phyloP scores from a whole-genome alignment of 1,284 basidiomycete species.

The Sporisorium exsertum region DNA sequence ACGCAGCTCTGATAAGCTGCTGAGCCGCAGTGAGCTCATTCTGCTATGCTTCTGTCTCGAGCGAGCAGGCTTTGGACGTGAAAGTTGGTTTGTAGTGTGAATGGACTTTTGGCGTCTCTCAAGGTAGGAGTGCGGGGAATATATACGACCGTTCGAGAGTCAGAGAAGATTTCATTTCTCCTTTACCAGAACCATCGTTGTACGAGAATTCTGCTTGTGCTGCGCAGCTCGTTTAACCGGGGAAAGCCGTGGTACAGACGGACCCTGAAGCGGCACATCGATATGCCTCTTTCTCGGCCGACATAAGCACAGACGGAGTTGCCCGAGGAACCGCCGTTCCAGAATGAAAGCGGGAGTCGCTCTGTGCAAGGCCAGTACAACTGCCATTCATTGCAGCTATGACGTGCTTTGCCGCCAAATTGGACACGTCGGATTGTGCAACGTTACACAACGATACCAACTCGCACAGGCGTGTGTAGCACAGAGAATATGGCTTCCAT shows the following conservation, averaged over 20 bases:
- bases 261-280: neutral
- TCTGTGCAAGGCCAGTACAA: too few species aligned
- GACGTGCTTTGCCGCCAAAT: too few species aligned
- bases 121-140: neutral
- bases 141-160: neutral
- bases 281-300: neutral
- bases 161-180: neutral
- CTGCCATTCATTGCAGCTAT: too few species aligned
- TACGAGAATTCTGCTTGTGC: neutral
- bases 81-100: neutral
- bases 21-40: conserved; percentile 27
- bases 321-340: neutral
- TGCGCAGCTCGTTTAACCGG: neutral
- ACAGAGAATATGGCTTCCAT: too few species aligned
- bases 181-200: neutral
- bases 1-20: conserved; percentile 30
- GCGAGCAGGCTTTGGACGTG: neutral
- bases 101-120: too few species aligned
- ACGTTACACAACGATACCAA: too few species aligned
- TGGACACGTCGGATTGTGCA: too few species aligned
- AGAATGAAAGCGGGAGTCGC: too few species aligned
- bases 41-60: neutral
- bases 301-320: conserved; percentile 1
- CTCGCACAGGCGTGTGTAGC: too few species aligned
- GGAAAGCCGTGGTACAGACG: neutral